These are phyloP conservation scores for Aschersonia sp. DNA, from an alignment of 2,329 filamentous ascomycete species.

Conservation along the genomic window DNA sequence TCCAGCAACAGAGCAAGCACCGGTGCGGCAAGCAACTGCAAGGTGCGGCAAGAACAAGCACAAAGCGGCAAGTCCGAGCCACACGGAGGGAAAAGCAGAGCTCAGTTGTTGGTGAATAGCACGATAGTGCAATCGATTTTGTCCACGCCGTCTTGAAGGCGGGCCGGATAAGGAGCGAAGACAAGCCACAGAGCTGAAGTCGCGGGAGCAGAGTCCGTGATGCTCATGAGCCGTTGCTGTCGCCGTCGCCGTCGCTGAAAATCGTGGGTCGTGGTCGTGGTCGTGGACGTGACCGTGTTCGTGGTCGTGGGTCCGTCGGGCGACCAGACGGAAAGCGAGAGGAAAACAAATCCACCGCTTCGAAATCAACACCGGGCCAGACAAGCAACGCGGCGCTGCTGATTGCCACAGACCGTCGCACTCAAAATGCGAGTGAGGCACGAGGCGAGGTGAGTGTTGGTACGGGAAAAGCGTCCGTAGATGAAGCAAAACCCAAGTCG, in stretches of 20 bases:
- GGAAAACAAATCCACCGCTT: not conserved
- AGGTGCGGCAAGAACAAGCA: slow-evolving; percentile 2
- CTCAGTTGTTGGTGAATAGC: no score
- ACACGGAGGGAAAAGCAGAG: not conserved
- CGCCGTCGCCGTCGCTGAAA: no score
- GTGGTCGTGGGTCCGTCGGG: not conserved
- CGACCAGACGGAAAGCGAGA: not conserved
- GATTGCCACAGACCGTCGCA: slow-evolving; percentile 1
- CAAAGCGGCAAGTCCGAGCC: slow-evolving; percentile 2
- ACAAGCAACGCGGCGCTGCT: slow-evolving; percentile 2
- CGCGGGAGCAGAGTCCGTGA: no score
- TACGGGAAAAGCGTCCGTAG: slow-evolving; percentile 1
- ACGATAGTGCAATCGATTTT: no score
- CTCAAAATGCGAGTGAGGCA: no score
- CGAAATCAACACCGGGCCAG: not conserved
- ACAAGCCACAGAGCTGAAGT: no score
- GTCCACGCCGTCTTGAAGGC: no score
- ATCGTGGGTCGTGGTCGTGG: not conserved
- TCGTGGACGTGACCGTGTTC: not conserved
- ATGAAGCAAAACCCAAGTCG: not conserved
- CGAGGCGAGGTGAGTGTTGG: no score
- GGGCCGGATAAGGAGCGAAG: no score
- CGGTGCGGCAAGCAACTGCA: not conserved
- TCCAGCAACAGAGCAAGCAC: slow-evolving; percentile 20
- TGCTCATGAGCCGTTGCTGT: no score